Evolutionary conservation across 495 filamentous ascomycete species (phyloP).

Genomic region (Daldinia caldariorum): DNA sequence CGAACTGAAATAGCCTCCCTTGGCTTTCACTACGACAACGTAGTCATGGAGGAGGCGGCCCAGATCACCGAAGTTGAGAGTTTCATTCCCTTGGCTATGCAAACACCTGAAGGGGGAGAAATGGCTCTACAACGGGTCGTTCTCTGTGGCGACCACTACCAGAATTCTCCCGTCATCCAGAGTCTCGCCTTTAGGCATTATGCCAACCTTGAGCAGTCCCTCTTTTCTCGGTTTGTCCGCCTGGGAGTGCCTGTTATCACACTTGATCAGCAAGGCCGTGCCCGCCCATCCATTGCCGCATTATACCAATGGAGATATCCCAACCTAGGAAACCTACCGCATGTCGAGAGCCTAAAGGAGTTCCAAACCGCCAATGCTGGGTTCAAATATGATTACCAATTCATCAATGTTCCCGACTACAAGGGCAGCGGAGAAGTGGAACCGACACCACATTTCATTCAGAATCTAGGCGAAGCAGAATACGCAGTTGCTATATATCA

Average conservation of each 20-base stretch:
- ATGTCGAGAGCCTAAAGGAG: constrained; percentile 71
- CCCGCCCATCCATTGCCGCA: constrained; percentile 83
- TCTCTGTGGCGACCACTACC: constrained; percentile 92
- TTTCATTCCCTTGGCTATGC: constrained; percentile 91
- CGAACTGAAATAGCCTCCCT: constrained; percentile 88
- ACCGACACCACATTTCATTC: constrained; percentile 95
- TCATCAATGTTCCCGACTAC: constrained; percentile 95
- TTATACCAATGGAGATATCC: constrained; percentile 96
- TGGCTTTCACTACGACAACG: constrained; percentile 97
- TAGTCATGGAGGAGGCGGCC: constrained; percentile 98
- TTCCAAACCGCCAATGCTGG: constrained; percentile 89
- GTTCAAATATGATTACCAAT: constrained; percentile 93
- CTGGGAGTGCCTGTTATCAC: constrained; percentile 89
- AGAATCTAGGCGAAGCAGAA: constrained; percentile 97
- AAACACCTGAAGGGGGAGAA: constrained; percentile 78
- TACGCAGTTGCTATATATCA: constrained; percentile 95
- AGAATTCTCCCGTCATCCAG: constrained; percentile 96
- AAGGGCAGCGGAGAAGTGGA: constrained; percentile 89
- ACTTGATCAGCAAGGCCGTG: constrained; percentile 92
- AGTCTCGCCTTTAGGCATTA: constrained; percentile 96
- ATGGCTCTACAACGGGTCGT: constrained; percentile 86
- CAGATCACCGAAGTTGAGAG: constrained; percentile 98
- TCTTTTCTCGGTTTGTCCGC: constrained; percentile 90
- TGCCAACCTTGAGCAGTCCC: constrained; percentile 92
- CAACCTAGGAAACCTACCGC: constrained; percentile 79